Base-by-base conservation (phyloP, 768 basidiomycete species). In the Termitomyces sp. region DNA sequence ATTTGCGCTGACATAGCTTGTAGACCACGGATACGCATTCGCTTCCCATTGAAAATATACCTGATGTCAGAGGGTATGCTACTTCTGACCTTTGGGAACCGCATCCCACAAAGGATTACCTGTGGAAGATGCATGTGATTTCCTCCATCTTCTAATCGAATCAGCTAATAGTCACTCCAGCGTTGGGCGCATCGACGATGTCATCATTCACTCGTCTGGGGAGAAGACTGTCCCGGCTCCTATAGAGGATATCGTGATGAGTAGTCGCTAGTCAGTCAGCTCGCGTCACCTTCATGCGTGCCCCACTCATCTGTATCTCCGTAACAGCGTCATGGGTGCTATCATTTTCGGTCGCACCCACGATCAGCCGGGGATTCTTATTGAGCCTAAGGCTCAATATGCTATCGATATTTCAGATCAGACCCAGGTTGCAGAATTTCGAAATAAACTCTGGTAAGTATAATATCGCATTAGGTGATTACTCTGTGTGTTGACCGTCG, bases 341-440 rank as follows among this genome's bases (percentile, higher is more conserved):
- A 59, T 74, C n/a, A 70, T 79, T 56, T 79, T 79, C 50, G 76
- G 75, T 34, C 65, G 68, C 1, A 68, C 63, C 25, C 70, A 64
- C 9, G 47, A 69, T 67, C 49, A 69, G 41, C 35, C 63, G 43
- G 65, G 72, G 19, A 48, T 68, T 54, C 56, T 68, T 0, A 61
- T 72, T 12, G 69, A 71, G 40, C 60, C 66, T 1, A 53, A 47
- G 8, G 57, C 60, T 2, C 46, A 35, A 3, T 21, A 62, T 14
- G 55, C 62, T 3, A 64, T 72, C 32, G 64, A 75, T 32, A 53
- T 62, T n/a, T 19, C 25, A 5, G 59, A 64, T 43, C 28, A 56
- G 17, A 39, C 5, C 1, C 61, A 65, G 14, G 17, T 72, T 0
- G 61, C 68, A 0, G 63, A 60, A 6, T 66, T 74, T 27, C 61